A percentile compares a stretch with the other conserved stretches of the same genome.
Evolutionary conservation across 139 green algal genomes (phyloP).

Genomic region (Volvox africanus): DNA sequence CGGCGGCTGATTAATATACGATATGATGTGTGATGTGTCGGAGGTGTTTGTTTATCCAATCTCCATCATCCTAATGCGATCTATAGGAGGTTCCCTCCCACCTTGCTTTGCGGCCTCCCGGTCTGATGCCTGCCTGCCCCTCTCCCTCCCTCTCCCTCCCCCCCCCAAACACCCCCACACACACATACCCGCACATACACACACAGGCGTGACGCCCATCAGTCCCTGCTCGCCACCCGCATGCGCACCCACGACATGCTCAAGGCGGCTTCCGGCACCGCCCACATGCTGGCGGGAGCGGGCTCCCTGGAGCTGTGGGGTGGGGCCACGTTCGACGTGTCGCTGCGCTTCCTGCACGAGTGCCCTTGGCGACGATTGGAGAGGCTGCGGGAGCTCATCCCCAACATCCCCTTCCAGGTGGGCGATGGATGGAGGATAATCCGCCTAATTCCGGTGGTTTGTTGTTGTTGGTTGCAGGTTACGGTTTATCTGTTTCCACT

Average conservation of each 20-base stretch:
- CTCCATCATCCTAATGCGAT: too few species aligned
- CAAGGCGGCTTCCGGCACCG: slow-evolving; percentile 79
- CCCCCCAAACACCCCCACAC: not conserved
- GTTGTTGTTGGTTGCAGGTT: too few species aligned
- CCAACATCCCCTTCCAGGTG: slow-evolving; percentile 95
- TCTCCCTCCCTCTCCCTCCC: not conserved
- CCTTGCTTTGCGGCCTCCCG: too few species aligned
- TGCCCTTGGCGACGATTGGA: slow-evolving; percentile 94
- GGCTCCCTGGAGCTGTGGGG: slow-evolving; percentile 94
- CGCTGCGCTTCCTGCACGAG: slow-evolving; percentile 93
- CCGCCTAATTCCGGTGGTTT: not conserved
- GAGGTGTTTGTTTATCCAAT: too few species aligned
- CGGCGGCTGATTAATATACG: not conserved
- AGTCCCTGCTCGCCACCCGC: slow-evolving; percentile 90
- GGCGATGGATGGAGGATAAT: not conserved
- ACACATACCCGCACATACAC: not conserved
- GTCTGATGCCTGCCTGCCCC: not conserved
- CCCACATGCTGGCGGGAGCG: slow-evolving; percentile 74
- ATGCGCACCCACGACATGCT: slow-evolving; percentile 93
- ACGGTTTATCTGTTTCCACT: too few species aligned
- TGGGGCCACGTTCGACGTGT: slow-evolving; percentile 95
- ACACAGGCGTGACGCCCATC: slow-evolving; percentile 86
- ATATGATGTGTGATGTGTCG: too few species aligned
- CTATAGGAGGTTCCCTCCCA: too few species aligned
- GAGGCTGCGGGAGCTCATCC: slow-evolving; percentile 84